Base-by-base conservation (phyloP, 1,284 basidiomycete species). In the Vanrija humicola region DNA sequence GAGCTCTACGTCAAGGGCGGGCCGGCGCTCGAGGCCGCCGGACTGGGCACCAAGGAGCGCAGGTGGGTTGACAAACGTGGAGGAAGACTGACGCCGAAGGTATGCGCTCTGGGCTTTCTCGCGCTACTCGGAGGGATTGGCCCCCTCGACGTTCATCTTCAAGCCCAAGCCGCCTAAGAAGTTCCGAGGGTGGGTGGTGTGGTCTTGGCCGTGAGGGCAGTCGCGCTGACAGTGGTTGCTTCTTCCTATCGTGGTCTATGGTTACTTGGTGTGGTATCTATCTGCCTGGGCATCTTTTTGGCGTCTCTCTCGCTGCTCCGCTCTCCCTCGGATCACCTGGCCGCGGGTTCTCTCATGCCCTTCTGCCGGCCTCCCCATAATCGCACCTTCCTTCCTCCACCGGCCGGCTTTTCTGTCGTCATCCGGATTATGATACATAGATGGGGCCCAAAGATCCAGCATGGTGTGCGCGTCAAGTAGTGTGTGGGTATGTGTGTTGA, bases 171-270 rank as follows among this genome's bases (percentile, higher is more conserved):
- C 62, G 25, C 52, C 73, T 14, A 75, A 74, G 64, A 73, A 69
- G 61, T 64, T 66, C 59, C 63, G 73, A 55, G 70, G 73, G 73
- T 75, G 59, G 61, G 72, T 69, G 2, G 21, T 23, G n/a, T 5
- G 18, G 26, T 5, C 16, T 15, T 19, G 38, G 26, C 29, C 34
- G 34, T 12, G 34, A 14, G 4, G 12, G 1, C 7, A 1, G n/a
- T 9, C 38, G 14, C 29, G n/a, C 19, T 44, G 19, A n/a, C n/a
- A 6, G 38, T 42, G 12, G 12, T 12, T 38, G 14, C 19, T 34
- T 26, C 14, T 12, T 26, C n/a, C 38, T 26, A 38, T 51, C 45
- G 6, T 39, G 15, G 21, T 48, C n/a, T 28, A 44, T 6, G 29
- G 25, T 42, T 26, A 34, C 34, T 34, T 34, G 34, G 7, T 14